A percentile compares a stretch with the other conserved stretches of the same genome.
phyloP scores from a whole-genome alignment of 805 yeast species.

The Cephaloascus albidus region DNA sequence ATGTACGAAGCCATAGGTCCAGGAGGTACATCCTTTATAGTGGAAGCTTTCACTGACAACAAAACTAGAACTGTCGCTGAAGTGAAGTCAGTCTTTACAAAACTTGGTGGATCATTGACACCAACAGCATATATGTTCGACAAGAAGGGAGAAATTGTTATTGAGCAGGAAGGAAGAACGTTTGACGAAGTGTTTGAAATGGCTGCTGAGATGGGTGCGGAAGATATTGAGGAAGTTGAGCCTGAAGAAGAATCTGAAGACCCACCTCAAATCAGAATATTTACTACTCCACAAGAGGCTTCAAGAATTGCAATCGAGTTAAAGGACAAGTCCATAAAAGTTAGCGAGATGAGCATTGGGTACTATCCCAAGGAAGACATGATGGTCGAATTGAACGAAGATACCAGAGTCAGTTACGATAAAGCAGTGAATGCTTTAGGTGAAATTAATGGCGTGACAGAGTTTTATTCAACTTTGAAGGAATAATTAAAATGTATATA shows the following conservation, averaged over 20 bases:
- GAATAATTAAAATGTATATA: slow-evolving; percentile 6
- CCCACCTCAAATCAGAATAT: slow-evolving; percentile 29
- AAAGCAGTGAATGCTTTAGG: slow-evolving; percentile 57
- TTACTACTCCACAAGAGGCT: slow-evolving; percentile 58
- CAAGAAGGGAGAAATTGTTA: slow-evolving; percentile 61
- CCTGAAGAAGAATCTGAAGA: slow-evolving; percentile 19
- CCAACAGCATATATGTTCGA: slow-evolving; percentile 77
- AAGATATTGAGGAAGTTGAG: slow-evolving; percentile 54
- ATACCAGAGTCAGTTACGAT: slow-evolving; percentile 37
- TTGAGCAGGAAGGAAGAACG: slow-evolving; percentile 28
- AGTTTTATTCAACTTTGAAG: slow-evolving; percentile 61
- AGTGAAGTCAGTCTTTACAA: slow-evolving; percentile 67
- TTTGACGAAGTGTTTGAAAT: slow-evolving; percentile 69
- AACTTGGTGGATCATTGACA: slow-evolving; percentile 59
- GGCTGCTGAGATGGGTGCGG: slow-evolving; percentile 71
- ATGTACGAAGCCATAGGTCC: slow-evolving; percentile 89
- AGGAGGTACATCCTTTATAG: slow-evolving; percentile 78
- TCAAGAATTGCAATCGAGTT: slow-evolving; percentile 51
- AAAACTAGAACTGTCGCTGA: slow-evolving; percentile 72
- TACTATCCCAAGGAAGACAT: slow-evolving; percentile 58
- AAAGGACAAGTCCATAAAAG: slow-evolving; percentile 40
- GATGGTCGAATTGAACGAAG: slow-evolving; percentile 45
- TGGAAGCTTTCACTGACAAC: slow-evolving; percentile 86
- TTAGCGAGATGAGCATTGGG: slow-evolving; percentile 65
- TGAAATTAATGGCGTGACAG: slow-evolving; percentile 78